phyloP scores from a whole-genome alignment of 2,329 filamentous ascomycete genomes.

The Pseudomassariella vexata region DNA sequence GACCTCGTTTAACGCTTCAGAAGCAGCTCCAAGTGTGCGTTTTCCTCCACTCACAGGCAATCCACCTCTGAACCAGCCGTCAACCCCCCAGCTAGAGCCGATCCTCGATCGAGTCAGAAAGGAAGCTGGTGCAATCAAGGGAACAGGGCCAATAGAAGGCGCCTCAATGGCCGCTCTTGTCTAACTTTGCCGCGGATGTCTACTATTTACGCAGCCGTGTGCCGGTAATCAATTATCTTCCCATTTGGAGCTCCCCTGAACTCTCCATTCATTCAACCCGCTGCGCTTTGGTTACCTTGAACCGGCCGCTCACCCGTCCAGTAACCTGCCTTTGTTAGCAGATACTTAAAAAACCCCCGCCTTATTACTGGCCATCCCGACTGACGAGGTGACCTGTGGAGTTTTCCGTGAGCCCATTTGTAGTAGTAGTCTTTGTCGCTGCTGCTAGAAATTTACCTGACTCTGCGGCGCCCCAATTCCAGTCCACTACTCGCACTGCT shows the following conservation, averaged over 20 bases:
- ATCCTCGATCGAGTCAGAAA: constrained; percentile 22
- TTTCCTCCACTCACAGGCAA: background rate
- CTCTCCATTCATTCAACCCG: no score
- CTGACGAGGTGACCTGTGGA: no score
- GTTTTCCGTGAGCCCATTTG: no score
- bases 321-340: constrained; percentile 1
- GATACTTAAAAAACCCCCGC: no score
- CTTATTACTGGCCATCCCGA: no score
- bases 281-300: no score
- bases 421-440: no score
- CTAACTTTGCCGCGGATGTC: constrained; percentile 3
- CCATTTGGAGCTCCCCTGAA: no score
- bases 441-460: no score
- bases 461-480: background rate
- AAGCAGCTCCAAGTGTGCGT: background rate
- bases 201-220: no score
- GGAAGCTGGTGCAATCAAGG: constrained; percentile 15
- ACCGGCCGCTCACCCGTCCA: constrained; percentile 5
- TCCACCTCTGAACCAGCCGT: constrained; percentile 1
- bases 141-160: constrained; percentile 11
- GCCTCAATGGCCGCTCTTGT: background rate
- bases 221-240: constrained; percentile 12
- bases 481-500: background rate
- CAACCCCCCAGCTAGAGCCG: background rate
- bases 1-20: background rate